Base-by-base conservation (phyloP, 371 early-diverging fungal species). In the Apophysomyces trapeziformis region DNA sequence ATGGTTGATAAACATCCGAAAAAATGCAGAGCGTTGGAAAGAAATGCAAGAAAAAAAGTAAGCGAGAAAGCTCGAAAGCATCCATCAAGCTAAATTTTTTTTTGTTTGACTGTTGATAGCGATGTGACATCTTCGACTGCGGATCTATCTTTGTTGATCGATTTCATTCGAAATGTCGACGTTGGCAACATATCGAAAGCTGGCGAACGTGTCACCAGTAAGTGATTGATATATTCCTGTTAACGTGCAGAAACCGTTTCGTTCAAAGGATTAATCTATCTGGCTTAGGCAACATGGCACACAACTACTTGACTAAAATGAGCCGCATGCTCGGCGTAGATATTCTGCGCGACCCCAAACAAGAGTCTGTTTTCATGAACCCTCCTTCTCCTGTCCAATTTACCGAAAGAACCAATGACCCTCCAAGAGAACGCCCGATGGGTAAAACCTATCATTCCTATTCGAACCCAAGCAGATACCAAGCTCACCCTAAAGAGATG, bases 21-120 rank as follows among this genome's bases (percentile, higher is more conserved):
- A 50, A 6, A 47, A 63, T 38, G 32, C 38, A 4, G 64, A 56
- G 13, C 54, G 56, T 18, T 63, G 64, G 64, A 26, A 50, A 39
- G 12, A 47, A 3, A 18, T 16, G 21, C 21, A 50, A 1, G 54
- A 50, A 9, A n/a, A 50, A 50, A 50, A 21, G 54, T 50, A 50
- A 21, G 9, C 5, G 13, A 21, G 32, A 21, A n/a, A 50, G 21
- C 32, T 26, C 32, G 32, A 26, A 26, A 26, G 32, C 32, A 26
- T 26, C 32, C 32, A 26, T 26, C 32, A 26, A 26, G 32, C 32
- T 26, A 26, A 26, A 3, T 2, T 26, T 2, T 26, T 26, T 26
- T 26, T 26, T 26, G 2, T 26, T 26, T 26, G 21, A 9, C n/a
- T 47, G 13, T 9, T 50, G 54, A 21, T 50, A 50, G 54, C 21